These are phyloP conservation scores for Penicillium digitatum DNA, from an alignment of 2,329 filamentous ascomycete genomes.

Conservation along the genomic window DNA sequence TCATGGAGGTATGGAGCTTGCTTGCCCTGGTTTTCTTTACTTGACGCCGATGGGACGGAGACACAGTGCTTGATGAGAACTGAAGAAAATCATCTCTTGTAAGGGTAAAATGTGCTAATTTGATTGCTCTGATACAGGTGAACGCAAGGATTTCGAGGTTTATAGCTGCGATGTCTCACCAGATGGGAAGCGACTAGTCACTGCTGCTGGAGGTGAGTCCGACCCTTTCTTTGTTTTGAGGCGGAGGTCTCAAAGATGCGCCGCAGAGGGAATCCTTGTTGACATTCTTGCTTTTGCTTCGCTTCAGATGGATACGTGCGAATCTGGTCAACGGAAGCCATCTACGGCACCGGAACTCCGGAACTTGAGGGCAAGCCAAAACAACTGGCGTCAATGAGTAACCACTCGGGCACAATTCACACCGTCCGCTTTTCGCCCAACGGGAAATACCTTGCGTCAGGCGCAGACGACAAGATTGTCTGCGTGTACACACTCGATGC, in stretches of 20 bases:
- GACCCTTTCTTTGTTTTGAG: not conserved
- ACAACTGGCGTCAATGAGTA: constrained; percentile 96
- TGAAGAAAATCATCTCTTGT: not conserved
- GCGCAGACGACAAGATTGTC: constrained; percentile 97
- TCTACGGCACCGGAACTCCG: constrained; percentile 72
- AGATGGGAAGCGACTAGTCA: constrained; percentile 85
- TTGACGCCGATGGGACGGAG: not conserved
- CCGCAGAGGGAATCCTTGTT: not conserved
- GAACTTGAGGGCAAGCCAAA: constrained; percentile 71
- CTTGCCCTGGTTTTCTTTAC: constrained; percentile 3
- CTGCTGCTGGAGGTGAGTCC: constrained; percentile 78
- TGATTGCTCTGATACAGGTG: constrained; percentile 53
- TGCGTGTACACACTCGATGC: constrained; percentile 92
- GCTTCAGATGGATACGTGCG: constrained; percentile 82
- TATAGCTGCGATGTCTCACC: constrained; percentile 98
- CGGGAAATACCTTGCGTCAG: constrained; percentile 90
- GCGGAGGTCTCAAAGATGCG: not conserved
- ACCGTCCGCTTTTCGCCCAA: constrained; percentile 95
- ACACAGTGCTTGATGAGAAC: not conserved
- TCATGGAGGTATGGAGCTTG: constrained; percentile 65
- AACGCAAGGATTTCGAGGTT: constrained; percentile 97
- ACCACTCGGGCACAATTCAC: constrained; percentile 95
- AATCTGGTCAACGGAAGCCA: constrained; percentile 94
- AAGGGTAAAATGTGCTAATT: constrained; percentile 14
- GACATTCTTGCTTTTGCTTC: constrained; percentile 6